Evolutionary conservation across 768 basidiomycete species (phyloP).

Genomic region (Tephrocybe sp.): DNA sequence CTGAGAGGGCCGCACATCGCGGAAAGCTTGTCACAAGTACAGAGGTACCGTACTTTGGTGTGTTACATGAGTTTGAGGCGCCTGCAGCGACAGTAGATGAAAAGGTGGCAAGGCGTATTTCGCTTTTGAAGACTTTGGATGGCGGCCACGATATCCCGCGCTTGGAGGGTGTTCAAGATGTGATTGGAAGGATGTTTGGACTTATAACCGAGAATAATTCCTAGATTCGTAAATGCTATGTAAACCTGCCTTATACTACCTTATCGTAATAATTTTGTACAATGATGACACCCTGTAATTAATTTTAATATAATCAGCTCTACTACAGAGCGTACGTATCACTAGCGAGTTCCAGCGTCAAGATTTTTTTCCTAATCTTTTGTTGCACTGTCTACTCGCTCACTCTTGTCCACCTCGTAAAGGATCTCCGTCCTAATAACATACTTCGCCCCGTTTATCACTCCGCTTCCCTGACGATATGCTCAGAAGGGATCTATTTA

Average conservation of each 20-base stretch:
- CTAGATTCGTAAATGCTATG: neutral
- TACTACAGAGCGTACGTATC: too few species aligned
- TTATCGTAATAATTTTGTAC: too few species aligned
- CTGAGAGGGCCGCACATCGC: slow-evolving; percentile 34
- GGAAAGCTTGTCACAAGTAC: slow-evolving; percentile 41
- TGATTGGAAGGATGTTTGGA: slow-evolving; percentile 45
- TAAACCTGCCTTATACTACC: neutral
- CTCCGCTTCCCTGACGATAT: slow-evolving; percentile 31
- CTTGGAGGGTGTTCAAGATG: slow-evolving; percentile 69
- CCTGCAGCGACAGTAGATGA: slow-evolving; percentile 18
- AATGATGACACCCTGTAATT: too few species aligned
- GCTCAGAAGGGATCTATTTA: neutral
- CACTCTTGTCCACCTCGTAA: slow-evolving; percentile 35
- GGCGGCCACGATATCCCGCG: slow-evolving; percentile 62
- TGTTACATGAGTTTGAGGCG: slow-evolving; percentile 41
- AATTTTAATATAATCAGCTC: too few species aligned
- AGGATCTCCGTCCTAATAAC: slow-evolving; percentile 38
- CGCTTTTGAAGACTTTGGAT: slow-evolving; percentile 52
- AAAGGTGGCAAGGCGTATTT: slow-evolving; percentile 39
- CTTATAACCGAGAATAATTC: too few species aligned
- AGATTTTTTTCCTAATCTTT: neutral
- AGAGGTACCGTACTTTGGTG: slow-evolving; percentile 47
- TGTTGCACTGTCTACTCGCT: slow-evolving; percentile 24
- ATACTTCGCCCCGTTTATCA: slow-evolving; percentile 34
- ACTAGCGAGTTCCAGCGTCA: too few species aligned